These are phyloP conservation scores for Cardamine occulta DNA, from an alignment of 345 rosid genomes.

Conservation along the genomic window DNA sequence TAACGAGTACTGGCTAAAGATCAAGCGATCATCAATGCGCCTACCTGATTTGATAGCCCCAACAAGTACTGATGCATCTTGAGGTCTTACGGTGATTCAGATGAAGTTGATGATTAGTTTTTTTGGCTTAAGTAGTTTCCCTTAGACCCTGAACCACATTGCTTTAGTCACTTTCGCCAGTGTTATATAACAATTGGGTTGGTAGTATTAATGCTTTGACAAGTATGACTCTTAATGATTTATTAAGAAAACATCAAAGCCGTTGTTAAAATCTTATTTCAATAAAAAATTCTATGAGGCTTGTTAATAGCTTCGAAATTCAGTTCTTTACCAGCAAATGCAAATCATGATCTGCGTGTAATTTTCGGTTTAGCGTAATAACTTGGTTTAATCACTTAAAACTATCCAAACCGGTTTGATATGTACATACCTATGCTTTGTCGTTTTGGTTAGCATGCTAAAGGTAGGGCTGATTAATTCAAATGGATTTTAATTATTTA, in stretches of 20 bases:
- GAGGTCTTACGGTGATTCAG: conserved; percentile 26
- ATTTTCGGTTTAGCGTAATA: too few species aligned
- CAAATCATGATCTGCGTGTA: too few species aligned
- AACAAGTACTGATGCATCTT: conserved; percentile 50
- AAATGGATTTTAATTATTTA: too few species aligned
- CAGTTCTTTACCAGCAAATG: too few species aligned
- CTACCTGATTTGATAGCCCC: conserved; percentile 63
- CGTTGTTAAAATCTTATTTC: background rate
- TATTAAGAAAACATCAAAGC: background rate
- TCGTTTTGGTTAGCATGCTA: too few species aligned
- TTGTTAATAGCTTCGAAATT: too few species aligned
- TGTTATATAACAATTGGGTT: conserved; percentile 15
- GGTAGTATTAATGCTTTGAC: background rate
- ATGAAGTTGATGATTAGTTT: conserved; percentile 5
- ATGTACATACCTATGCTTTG: too few species aligned
- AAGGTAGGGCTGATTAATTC: too few species aligned
- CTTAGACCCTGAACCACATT: background rate
- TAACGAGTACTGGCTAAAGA: conserved; percentile 59
- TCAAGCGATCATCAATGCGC: conserved; percentile 50
- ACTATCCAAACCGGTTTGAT: too few species aligned
- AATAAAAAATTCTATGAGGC: too few species aligned
- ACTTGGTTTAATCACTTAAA: too few species aligned
- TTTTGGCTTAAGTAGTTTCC: background rate
- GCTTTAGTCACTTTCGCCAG: conserved; percentile 13
- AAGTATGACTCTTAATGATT: background rate